A percentile compares a stretch with the other conserved stretches of the same genome.
These are phyloP conservation scores for Erythrobasidium hasegawianum DNA, from an alignment of 1,284 basidiomycete genomes.

Conservation along the genomic window DNA sequence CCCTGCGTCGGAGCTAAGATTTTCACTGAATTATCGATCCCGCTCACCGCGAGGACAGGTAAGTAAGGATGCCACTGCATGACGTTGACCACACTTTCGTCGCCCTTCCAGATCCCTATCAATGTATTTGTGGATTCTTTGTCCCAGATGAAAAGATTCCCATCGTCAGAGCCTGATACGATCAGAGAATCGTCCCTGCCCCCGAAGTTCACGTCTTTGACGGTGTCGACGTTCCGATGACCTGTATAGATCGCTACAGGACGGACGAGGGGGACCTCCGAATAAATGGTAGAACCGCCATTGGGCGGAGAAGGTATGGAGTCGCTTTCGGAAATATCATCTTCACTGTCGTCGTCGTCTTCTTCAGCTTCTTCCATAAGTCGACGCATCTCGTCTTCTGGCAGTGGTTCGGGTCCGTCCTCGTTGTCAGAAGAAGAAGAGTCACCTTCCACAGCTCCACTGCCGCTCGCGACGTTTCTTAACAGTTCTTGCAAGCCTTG, in stretches of 20 bases:
- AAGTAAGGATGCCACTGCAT: constrained; percentile 76
- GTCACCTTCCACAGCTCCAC: not conserved
- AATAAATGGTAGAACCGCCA: constrained; percentile 35
- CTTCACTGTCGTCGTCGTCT: constrained; percentile 43
- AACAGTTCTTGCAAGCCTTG: constrained; percentile 20
- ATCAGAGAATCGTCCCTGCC: constrained; percentile 73
- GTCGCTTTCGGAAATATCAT: constrained; percentile 44
- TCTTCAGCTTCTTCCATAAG: constrained; percentile 34
- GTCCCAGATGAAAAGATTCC: constrained; percentile 69
- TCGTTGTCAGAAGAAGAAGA: not conserved
- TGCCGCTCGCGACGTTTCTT: constrained; percentile 6
- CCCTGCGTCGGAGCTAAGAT: constrained; percentile 63
- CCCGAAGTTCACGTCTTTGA: constrained; percentile 72
- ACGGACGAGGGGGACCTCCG: constrained; percentile 59
- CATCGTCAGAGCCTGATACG: constrained; percentile 85
- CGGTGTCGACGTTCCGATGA: constrained; percentile 75
- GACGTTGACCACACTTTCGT: constrained; percentile 72
- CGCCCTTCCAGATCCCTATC: constrained; percentile 76
- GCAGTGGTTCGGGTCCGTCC: not conserved
- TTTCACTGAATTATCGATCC: constrained; percentile 85
- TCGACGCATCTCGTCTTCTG: not conserved
- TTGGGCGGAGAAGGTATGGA: constrained; percentile 40
- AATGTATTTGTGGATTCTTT: constrained; percentile 61
- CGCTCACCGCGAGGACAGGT: constrained; percentile 78
- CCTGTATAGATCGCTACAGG: constrained; percentile 69